Conservation (phyloP, 1,139 yeast species). For the Pichia sp. region DNA sequence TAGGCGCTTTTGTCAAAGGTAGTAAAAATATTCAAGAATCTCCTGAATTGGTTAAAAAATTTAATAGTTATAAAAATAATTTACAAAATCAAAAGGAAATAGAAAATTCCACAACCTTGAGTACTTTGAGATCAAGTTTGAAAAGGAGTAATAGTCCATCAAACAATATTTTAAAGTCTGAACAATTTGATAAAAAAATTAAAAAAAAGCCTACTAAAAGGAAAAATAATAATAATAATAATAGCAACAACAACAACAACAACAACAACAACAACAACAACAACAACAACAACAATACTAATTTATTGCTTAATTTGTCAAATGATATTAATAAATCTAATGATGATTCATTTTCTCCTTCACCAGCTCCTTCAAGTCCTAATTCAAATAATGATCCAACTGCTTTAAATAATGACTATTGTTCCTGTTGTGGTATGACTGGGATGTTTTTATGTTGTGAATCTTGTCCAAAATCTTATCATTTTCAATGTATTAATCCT, state of each 20-base stretch:
- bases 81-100: no score
- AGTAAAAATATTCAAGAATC: not conserved
- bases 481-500: slow-evolving; percentile 86
- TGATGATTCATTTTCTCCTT: not conserved
- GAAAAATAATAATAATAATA: no score
- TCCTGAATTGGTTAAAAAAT: not conserved
- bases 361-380: not conserved
- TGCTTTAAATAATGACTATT: slow-evolving; percentile 71
- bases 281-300: no score
- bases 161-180: no score
- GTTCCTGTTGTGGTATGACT: slow-evolving; percentile 80
- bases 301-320: no score
- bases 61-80: not conserved
- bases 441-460: slow-evolving; percentile 94
- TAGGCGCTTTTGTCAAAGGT: slow-evolving; percentile 19
- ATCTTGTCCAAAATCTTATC: slow-evolving; percentile 86
- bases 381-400: slow-evolving; percentile 25
- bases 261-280: no score
- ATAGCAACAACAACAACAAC: no score
- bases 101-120: not conserved
- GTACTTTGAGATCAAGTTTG: not conserved
- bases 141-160: slow-evolving; percentile 6
- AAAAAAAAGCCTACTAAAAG: not conserved
- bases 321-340: no score
- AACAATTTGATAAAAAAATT: slow-evolving; percentile 7